Evolutionary conservation across 1,139 yeast genomes (phyloP), one percentile per base, ranked within the genome.

Genomic region (Candida sp.): DNA sequence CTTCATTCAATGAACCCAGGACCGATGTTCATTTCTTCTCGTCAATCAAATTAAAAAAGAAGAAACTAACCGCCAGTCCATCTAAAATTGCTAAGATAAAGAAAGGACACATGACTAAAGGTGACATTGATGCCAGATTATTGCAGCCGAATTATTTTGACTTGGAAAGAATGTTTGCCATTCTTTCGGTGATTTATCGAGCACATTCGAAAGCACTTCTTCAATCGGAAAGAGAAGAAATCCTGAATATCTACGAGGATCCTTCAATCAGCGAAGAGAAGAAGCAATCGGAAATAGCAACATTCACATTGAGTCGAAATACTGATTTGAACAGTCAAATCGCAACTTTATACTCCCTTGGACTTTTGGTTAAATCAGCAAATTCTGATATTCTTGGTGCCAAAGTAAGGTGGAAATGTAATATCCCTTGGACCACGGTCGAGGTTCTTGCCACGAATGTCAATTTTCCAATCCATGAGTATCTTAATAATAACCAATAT

Each of bases 151-250:
- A 79, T 22, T 69, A 76, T 39, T 85, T 84, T 55, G 90, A 84
- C 44, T 63, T 84, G 43, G 93, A 85, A 55, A 68, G 93, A 44
- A 63, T 84, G 64, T 62, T 82, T 50, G 89, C 91, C 1, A 84
- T 85, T 29, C 60, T 82, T 32, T 78, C 82, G 27, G 80, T 86
- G 1, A 75, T 85, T 9, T 77, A 77, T 51, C 51, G 77, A 46
- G 69, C 65, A 36, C 70, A 69, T 46, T 60, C 77, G 1, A 53
- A 58, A 12, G 55, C 66, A 1, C 56, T 68, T 38, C 58, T 61
- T 29, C 52, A 58, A 22, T 58, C 64, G 5, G 60, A 61, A 37
- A 60, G 57, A 30, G 55, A 60, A 4, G 58, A 63, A 9, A 51
- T 58, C 30, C 49, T 58, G 29, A 56, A 57, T 29, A 46, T 68